Evolutionary conservation across 768 basidiomycete genomes (phyloP).

Genomic region (Filobasidium wieringae): DNA sequence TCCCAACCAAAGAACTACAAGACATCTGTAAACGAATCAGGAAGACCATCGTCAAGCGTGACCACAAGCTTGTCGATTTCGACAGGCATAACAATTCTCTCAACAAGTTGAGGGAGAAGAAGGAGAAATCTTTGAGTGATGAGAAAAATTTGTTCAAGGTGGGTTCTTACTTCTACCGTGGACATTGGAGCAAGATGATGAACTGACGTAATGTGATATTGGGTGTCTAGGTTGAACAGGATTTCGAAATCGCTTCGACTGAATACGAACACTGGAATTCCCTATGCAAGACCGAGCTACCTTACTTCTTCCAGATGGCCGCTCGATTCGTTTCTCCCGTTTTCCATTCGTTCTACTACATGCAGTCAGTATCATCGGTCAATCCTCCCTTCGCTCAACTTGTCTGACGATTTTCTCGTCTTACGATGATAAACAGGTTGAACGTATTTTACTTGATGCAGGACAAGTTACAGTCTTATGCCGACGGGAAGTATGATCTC

Average conservation of each 20-base stretch:
- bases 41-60: constrained; percentile 90
- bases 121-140: constrained; percentile 88
- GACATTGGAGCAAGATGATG: background rate
- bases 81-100: constrained; percentile 94
- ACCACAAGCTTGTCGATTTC: constrained; percentile 91
- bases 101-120: constrained; percentile 92
- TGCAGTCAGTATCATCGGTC: constrained; percentile 62
- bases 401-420: background rate
- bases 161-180: constrained; percentile 14
- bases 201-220: background rate
- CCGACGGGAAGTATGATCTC: constrained; percentile 59
- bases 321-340: constrained; percentile 88
- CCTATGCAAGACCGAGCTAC: constrained; percentile 79
- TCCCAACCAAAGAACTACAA: constrained; percentile 80
- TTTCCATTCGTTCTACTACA: constrained; percentile 98
- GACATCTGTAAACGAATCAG: constrained; percentile 73
- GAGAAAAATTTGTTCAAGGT: constrained; percentile 97
- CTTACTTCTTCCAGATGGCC: constrained; percentile 76
- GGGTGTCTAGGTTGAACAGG: constrained; percentile 67
- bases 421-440: constrained; percentile 49
- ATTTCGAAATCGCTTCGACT: constrained; percentile 79
- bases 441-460: constrained; percentile 89
- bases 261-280: constrained; percentile 91
- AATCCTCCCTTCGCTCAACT: background rate
- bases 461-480: constrained; percentile 83